phyloP scores from a whole-genome alignment of 495 filamentous ascomycete genomes.

The Cercophora newfieldiana region DNA sequence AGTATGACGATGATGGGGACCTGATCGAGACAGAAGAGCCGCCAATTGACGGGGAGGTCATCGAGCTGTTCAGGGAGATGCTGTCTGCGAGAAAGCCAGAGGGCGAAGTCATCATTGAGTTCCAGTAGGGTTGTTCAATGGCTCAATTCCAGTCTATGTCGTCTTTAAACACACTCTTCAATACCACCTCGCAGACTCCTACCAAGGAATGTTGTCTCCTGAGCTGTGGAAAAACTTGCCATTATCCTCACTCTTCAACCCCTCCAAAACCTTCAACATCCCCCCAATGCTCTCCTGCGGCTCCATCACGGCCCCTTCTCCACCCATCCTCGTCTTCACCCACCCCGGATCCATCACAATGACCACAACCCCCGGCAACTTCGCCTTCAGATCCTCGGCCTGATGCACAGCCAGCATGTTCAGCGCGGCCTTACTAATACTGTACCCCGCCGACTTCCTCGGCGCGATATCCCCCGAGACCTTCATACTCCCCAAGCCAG shows the following conservation, averaged over 20 bases:
- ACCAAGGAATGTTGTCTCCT: conserved; percentile 34
- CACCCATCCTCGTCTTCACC: conserved; percentile 65
- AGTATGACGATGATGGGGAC: conserved; percentile 6
- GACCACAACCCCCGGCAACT: conserved; percentile 44
- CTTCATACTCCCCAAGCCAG: conserved; percentile 36
- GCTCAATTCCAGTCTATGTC: too few species aligned
- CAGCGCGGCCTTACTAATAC: conserved; percentile 44
- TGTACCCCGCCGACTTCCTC: conserved; percentile 36
- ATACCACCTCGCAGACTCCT: too few species aligned
- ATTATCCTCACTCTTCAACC: conserved; percentile 41
- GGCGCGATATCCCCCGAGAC: conserved; percentile 8
- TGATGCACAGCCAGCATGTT: conserved; percentile 49
- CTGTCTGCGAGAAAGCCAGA: conserved; percentile 7
- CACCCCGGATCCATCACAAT: conserved; percentile 61
- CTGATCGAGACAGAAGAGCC: conserved; percentile 11
- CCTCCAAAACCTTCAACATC: conserved; percentile 31
- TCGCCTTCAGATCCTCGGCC: conserved; percentile 32
- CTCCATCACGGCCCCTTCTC: conserved; percentile 47
- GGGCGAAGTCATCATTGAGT: neutral
- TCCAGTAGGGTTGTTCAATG: too few species aligned
- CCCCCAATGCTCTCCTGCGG: conserved; percentile 46
- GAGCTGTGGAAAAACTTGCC: conserved; percentile 33
- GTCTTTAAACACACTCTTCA: too few species aligned
- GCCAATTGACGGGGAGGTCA: conserved; percentile 9
- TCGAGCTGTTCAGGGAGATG: conserved; percentile 9